Evolutionary conservation across 164 flowering plant species (phyloP).

Genomic region (Macadamia tetraphylla): DNA sequence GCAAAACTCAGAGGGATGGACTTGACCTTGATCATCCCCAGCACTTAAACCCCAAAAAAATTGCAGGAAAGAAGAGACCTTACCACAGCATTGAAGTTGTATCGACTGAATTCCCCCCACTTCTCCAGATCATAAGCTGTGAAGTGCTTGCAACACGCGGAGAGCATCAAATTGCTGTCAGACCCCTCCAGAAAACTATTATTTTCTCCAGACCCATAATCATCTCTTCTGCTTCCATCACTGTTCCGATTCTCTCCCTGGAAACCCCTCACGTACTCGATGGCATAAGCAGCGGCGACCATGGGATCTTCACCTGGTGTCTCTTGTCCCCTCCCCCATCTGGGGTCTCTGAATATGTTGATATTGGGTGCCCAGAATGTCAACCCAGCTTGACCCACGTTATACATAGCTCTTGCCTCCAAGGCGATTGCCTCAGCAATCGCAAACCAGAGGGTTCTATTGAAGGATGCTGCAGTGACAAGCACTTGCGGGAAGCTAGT

Average conservation of each 20-base stretch:
- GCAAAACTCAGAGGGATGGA: neutral
- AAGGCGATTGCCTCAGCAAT: slow-evolving; percentile 48
- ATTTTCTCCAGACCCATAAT: slow-evolving; percentile 17
- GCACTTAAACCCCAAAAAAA: neutral
- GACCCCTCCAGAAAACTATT: slow-evolving; percentile 30
- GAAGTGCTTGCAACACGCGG: slow-evolving; percentile 97
- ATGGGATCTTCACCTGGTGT: slow-evolving; percentile 88
- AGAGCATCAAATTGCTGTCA: slow-evolving; percentile 47
- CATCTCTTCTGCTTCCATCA: neutral
- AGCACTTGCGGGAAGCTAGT: slow-evolving; percentile 77
- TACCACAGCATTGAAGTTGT: slow-evolving; percentile 91
- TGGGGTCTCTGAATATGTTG: slow-evolving; percentile 80
- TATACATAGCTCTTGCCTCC: slow-evolving; percentile 77
- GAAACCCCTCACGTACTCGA: slow-evolving; percentile 66
- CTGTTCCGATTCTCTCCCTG: slow-evolving; percentile 34
- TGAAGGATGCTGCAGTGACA: slow-evolving; percentile 54
- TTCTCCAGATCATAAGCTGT: slow-evolving; percentile 93
- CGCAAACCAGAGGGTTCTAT: slow-evolving; percentile 48
- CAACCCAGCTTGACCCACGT: slow-evolving; percentile 72
- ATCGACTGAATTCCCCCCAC: slow-evolving; percentile 61
- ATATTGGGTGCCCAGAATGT: slow-evolving; percentile 82
- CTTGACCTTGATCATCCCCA: neutral
- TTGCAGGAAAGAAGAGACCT: slow-evolving; percentile 7
- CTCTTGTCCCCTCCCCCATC: slow-evolving; percentile 96
- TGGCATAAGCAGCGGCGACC: slow-evolving; percentile 50